phyloP scores from a whole-genome alignment of 2,329 filamentous ascomycete species.

The Didymella keratinophila region DNA sequence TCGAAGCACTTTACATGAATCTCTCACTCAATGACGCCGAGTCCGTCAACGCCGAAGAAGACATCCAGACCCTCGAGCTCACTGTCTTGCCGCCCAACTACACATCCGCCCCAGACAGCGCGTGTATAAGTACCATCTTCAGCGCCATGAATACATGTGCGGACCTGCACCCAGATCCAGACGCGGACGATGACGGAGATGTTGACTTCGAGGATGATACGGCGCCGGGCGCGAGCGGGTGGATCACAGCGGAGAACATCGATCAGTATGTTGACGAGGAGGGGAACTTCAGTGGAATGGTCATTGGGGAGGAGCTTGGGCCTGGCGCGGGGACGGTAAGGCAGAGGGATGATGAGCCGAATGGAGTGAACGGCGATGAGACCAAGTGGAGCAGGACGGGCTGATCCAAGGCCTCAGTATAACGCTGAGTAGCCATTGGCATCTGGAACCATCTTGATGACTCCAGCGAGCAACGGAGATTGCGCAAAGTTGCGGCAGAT shows the following conservation, averaged over 20 bases:
- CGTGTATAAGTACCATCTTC: constrained; percentile 63
- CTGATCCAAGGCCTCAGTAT: constrained; percentile 17
- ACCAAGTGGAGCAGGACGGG: constrained; percentile 50
- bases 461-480: background rate
- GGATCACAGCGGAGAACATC: constrained; percentile 94
- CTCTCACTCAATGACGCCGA: constrained; percentile 60
- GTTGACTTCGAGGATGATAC: constrained; percentile 53
- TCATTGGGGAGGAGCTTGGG: constrained; percentile 42
- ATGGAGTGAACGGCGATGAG: constrained; percentile 42
- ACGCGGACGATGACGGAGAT: constrained; percentile 62
- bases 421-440: background rate
- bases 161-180: constrained; percentile 76
- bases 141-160: constrained; percentile 77
- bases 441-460: background rate
- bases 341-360: constrained; percentile 42
- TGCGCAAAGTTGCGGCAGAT: background rate
- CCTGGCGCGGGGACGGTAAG: constrained; percentile 51
- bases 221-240: constrained; percentile 76
- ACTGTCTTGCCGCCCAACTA: constrained; percentile 65
- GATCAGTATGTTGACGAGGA: constrained; percentile 67
- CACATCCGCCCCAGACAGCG: constrained; percentile 32
- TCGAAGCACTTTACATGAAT: constrained; percentile 49
- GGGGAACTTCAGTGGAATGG: constrained; percentile 48
- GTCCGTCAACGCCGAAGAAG: constrained; percentile 66
- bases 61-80: constrained; percentile 70